Conservation (phyloP, 805 yeast genomes). For the Candida palmyrensis region DNA sequence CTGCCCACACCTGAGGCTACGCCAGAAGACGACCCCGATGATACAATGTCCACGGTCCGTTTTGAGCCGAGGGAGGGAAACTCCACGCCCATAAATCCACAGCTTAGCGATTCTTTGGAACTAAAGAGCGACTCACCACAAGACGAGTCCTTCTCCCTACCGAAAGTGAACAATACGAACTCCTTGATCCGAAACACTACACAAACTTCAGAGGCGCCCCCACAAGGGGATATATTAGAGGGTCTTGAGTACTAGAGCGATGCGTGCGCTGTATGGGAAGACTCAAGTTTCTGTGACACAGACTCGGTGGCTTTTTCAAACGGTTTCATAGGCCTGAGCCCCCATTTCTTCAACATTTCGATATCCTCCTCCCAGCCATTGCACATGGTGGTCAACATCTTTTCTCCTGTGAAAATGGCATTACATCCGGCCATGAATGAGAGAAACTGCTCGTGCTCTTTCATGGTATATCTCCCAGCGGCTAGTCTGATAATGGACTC, state of each 20-base stretch:
- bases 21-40: not conserved
- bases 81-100: conserved; percentile 3
- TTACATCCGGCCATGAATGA: conserved; percentile 77
- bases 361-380: conserved; percentile 82
- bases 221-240: not conserved
- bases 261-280: too few relatives aligned
- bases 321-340: conserved; percentile 52
- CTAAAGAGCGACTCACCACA: conserved; percentile 3
- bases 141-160: conserved; percentile 53
- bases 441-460: conserved; percentile 66
- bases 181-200: too few relatives aligned
- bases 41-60: not conserved
- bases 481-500: conserved; percentile 65
- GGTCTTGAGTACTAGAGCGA: too few relatives aligned
- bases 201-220: too few relatives aligned
- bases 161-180: conserved; percentile 24
- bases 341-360: conserved; percentile 65
- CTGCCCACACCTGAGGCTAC: conserved; percentile 5
- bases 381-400: conserved; percentile 78
- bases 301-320: conserved; percentile 16
- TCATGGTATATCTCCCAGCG: conserved; percentile 80
- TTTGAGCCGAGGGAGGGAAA: conserved; percentile 1
- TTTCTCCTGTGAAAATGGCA: conserved; percentile 77
- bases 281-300: too few relatives aligned
- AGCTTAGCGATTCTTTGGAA: too few relatives aligned